Evolutionary conservation across 495 filamentous ascomycete species (phyloP), one percentile per base, ranked within the genome.

Genomic region (Aspergillus cavernicola): DNA sequence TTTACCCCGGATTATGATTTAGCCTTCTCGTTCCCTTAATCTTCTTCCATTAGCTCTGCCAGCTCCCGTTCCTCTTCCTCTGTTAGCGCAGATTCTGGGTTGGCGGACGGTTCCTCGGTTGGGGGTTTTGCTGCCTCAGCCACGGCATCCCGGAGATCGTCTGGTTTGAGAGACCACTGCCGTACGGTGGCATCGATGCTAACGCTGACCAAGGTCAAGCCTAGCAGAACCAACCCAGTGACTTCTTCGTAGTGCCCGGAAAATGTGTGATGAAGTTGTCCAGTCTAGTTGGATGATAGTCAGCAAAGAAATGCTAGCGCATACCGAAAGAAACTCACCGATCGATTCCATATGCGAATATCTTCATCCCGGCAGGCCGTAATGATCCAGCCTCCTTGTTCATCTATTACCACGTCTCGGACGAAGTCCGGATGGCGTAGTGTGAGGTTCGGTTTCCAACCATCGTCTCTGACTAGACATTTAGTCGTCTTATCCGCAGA

Each of bases 181-280:
- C 93, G 81, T 31, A 97, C 72, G 3, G 93, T 97, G 0, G 82
- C 87, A 73, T 98, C 93, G 57, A 96, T 95, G 19, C 85, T 81
- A 28, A 89, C 89, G 63, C 90, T 96, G 31, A 86, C 84, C 23
- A 93, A 72, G 36, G 72, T 80, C 24, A 66, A 73, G 13, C 75
- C 79, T 9, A 90, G 60, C 32, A 95, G 61, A 2, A 85, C 73
- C 32, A 97, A 67, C 32, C 86, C 89, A 4, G 87, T 96, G 23
- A 98, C 86, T 63, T 97, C 93, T 58, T 97, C 90, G 65, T 82
- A 97, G 66, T 98, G 93, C 1, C 93, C 93, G 15, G 81, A 78
- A 49, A 92, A 90, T 2, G 80, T 79, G 62, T 88, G 86, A 58
- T 87, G 77, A 39, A 96, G 76, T 55, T 86, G 79, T 13, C 90